Conservation (phyloP, 1,139 yeast genomes). For the Suhomyces choctaworum region DNA sequence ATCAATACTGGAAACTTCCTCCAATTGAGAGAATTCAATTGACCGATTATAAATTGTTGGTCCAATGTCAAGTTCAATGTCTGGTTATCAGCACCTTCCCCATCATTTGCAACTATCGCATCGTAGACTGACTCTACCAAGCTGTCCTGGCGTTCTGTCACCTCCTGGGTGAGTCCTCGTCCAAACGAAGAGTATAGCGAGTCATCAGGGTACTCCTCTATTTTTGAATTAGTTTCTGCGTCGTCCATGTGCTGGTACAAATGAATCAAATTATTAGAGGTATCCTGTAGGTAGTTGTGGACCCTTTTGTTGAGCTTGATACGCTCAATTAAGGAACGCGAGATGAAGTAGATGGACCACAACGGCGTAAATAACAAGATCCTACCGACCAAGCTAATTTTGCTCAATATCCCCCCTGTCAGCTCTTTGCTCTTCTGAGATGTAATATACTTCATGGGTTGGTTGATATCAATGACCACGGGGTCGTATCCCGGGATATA, state of each 20-base stretch:
- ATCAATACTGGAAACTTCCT: constrained; percentile 69
- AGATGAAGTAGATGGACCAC: constrained; percentile 50
- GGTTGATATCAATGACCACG: constrained; percentile 48
- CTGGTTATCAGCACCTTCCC: constrained; percentile 1
- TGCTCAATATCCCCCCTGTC: constrained; percentile 27
- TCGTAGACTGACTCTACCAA: constrained; percentile 62
- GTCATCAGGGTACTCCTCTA: constrained; percentile 7
- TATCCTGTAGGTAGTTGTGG: constrained; percentile 28
- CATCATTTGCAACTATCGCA: constrained; percentile 44
- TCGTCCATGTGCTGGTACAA: constrained; percentile 26
- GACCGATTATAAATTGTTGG: constrained; percentile 55
- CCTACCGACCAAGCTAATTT: constrained; percentile 46
- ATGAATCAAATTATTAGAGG: constrained; percentile 32
- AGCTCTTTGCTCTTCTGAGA: not conserved
- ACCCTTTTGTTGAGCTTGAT: constrained; percentile 37
- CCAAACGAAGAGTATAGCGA: constrained; percentile 18
- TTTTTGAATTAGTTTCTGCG: constrained; percentile 10
- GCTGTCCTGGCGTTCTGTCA: constrained; percentile 12
- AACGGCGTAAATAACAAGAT: constrained; percentile 53
- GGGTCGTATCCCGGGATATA: constrained; percentile 55
- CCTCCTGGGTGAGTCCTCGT: constrained; percentile 15
- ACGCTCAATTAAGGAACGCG: constrained; percentile 45
- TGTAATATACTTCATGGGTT: constrained; percentile 27
- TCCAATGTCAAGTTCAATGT: constrained; percentile 33
- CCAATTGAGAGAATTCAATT: constrained; percentile 65